These are phyloP conservation scores for Themeda triandra DNA, from an alignment of 176 grass and related monocot species.

Conservation along the genomic window DNA sequence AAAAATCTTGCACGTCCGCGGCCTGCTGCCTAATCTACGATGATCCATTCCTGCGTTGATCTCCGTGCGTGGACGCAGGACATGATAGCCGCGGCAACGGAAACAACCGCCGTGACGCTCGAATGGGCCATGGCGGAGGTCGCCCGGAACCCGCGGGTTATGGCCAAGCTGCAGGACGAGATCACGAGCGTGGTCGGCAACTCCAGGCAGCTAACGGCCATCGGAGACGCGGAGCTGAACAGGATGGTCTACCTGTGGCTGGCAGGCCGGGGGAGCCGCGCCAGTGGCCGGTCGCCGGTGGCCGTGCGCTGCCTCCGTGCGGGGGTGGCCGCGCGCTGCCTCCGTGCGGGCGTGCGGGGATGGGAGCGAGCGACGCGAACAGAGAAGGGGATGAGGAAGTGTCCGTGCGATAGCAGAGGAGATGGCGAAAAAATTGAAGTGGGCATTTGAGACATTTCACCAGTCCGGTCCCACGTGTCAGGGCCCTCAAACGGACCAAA, in stretches of 20 bases:
- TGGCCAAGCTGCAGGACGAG: slow-evolving; percentile 41
- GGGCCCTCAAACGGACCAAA: too few species aligned
- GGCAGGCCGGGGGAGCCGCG: too few species aligned
- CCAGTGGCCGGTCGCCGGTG: too few species aligned
- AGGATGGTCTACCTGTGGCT: slow-evolving; percentile 35
- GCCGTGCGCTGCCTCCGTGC: too few species aligned
- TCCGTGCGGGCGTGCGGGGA: too few species aligned
- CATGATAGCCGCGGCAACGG: slow-evolving; percentile 46
- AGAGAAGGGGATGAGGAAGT: too few species aligned
- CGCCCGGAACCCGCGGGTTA: slow-evolving; percentile 30
- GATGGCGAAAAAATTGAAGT: too few species aligned
- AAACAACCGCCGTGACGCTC: slow-evolving; percentile 34
- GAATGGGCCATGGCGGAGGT: slow-evolving; percentile 61
- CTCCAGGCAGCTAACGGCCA: background rate
- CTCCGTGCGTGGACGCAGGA: slow-evolving; percentile 8
- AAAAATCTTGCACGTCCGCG: background rate
- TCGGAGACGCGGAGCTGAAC: slow-evolving; percentile 29
- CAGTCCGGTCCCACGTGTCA: too few species aligned
- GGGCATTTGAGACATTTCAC: too few species aligned
- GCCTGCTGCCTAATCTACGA: background rate
- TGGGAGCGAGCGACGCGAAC: too few species aligned
- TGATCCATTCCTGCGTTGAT: background rate
- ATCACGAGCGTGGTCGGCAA: background rate
- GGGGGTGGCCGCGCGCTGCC: too few species aligned
- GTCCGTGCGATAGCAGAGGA: too few species aligned